Evolutionary conservation across 1,139 yeast species (phyloP).

Genomic region (Yarrowia galli): DNA sequence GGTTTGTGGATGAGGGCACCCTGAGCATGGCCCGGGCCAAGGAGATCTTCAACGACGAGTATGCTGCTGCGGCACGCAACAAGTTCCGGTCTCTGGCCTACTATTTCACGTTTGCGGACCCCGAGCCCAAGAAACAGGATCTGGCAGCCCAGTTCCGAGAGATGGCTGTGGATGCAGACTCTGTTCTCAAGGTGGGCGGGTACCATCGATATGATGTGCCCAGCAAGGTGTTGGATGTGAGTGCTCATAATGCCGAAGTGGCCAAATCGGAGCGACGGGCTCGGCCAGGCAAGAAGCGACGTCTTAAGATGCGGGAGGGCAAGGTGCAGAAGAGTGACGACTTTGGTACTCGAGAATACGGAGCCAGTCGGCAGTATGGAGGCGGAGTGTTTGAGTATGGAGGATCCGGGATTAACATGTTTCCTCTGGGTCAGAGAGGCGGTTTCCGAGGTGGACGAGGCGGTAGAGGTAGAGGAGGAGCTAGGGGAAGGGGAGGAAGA

Average conservation of each 20-base stretch:
- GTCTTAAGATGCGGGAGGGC: constrained; percentile 42
- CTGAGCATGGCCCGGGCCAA: constrained; percentile 10
- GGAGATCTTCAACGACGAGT: neutral
- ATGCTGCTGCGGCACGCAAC: constrained; percentile 15
- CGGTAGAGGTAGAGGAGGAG: constrained; percentile 17
- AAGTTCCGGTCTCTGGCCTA: constrained; percentile 46
- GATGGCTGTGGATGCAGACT: constrained; percentile 30
- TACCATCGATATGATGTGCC: constrained; percentile 43
- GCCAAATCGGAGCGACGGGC: constrained; percentile 43
- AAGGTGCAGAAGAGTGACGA: constrained; percentile 37
- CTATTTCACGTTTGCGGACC: constrained; percentile 42
- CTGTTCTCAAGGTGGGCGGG: constrained; percentile 10
- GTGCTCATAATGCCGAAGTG: constrained; percentile 45
- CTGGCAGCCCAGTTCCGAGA: constrained; percentile 14
- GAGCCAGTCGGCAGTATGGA: constrained; percentile 25
- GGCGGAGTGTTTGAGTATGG: constrained; percentile 20
- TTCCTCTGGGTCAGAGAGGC: constrained; percentile 12
- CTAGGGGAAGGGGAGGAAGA: constrained; percentile 41
- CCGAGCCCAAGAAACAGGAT: constrained; percentile 31
- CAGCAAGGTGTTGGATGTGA: constrained; percentile 46
- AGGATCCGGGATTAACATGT: constrained; percentile 21
- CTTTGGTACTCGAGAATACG: constrained; percentile 39
- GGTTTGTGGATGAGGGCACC: constrained; percentile 1
- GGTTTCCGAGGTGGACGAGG: constrained; percentile 39
- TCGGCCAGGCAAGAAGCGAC: constrained; percentile 50